Evolutionary conservation across 2,329 filamentous ascomycete species (phyloP), one percentile per base, ranked within the genome.

Genomic region (Fusarium redolens): DNA sequence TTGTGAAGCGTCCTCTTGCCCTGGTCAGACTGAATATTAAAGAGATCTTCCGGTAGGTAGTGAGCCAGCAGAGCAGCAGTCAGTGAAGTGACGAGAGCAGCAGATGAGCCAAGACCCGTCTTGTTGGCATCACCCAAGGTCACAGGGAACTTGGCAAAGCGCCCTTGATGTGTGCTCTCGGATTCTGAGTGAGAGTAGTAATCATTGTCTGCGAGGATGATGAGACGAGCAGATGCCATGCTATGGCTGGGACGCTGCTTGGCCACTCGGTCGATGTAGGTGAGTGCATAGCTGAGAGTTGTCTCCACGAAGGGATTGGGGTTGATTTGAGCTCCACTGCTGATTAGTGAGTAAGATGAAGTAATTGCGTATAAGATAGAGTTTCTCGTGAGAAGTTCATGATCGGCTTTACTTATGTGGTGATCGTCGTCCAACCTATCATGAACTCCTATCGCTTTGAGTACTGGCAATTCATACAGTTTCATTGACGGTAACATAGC

Each of bases 71-170:
- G 83, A 3, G 93, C 90, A 44, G 92, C 93, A 2, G 93, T 94
- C 44, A 99, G 89, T 44, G 95, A 88, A 3, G 96, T 98, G 37
- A 98, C 96, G 17, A 99, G 89, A 7, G 96, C 96, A 7, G 96
- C 96, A 2, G 95, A 98, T 15, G 95, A 98, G 65, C 96, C 96
- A 35, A 99, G 90, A 4, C 96, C 96, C 1, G 96, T 99, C 86
- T 99, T 99, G 87, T 98, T 93, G 20, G 96, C 95, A 71, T 91
- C 88, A 65, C 87, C 84, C 40, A 99, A 88, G 10, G 91, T 89
- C 20, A 96, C 91, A 47, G 89, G 88, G 83, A 97, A 97, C 79
- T 92, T 88, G 71, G 90, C 88, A 84, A 98, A 98, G 69, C 90
- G 90, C 20, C 77, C 82, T 65, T 73, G 77, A 79, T 70, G 57